A percentile compares a stretch with the other conserved stretches of the same genome.
These are phyloP conservation scores for Lablab purpureus DNA, from an alignment of 306 rosid genomes.

Conservation along the genomic window DNA sequence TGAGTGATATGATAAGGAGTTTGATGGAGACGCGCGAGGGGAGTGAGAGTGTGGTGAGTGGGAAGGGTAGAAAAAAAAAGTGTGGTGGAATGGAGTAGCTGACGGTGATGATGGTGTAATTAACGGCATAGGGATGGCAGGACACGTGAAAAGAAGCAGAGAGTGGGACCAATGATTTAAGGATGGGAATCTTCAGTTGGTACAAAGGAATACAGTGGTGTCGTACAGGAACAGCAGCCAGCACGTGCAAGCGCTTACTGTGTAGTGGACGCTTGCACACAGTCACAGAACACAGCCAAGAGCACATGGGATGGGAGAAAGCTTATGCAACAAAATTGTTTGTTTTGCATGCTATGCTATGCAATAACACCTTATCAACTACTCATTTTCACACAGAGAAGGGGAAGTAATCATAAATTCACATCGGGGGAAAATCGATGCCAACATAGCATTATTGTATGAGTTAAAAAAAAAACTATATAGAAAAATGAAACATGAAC, in stretches of 20 bases:
- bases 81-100: slow-evolving; percentile 22
- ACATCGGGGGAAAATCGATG: neutral
- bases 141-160: slow-evolving; percentile 48
- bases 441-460: neutral
- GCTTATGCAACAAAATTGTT: neutral
- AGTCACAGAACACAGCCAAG: neutral
- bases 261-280: slow-evolving; percentile 22
- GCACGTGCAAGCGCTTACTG: slow-evolving; percentile 44
- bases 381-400: neutral
- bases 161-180: slow-evolving; percentile 45
- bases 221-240: slow-evolving; percentile 28
- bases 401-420: neutral
- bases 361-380: neutral
- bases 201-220: slow-evolving; percentile 34
- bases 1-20: neutral
- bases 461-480: neutral
- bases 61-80: neutral
- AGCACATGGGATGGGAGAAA: slow-evolving; percentile 16
- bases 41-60: neutral
- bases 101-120: slow-evolving; percentile 34
- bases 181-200: slow-evolving; percentile 46
- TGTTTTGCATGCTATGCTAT: neutral
- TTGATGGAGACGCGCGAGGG: neutral
- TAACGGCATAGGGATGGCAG: slow-evolving; percentile 41
- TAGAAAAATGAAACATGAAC: neutral